These are phyloP conservation scores for Coniochaeta ligniaria DNA, from an alignment of 2,329 filamentous ascomycete genomes.

Conservation along the genomic window DNA sequence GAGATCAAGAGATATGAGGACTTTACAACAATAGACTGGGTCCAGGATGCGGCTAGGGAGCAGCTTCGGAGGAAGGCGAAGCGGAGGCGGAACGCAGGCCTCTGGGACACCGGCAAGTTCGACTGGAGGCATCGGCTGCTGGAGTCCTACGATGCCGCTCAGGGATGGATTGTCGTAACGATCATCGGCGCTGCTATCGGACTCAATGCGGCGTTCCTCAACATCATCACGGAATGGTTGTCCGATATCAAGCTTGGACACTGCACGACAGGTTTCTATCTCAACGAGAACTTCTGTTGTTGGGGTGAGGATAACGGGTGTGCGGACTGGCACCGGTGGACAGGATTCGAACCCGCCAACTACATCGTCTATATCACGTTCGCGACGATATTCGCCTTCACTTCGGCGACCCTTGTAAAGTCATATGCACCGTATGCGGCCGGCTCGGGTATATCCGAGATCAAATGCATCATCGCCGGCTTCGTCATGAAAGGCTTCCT, in stretches of 20 bases:
- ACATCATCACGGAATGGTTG: conserved; percentile 95
- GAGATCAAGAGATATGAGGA: conserved; percentile 99
- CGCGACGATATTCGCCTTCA: conserved; percentile 75
- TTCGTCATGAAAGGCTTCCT: conserved; percentile 99
- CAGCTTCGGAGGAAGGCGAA: conserved; percentile 73
- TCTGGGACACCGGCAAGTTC: conserved; percentile 60
- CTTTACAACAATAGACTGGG: conserved; percentile 98
- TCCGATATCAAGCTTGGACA: conserved; percentile 94
- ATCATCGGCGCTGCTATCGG: conserved; percentile 90
- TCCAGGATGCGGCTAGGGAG: conserved; percentile 91
- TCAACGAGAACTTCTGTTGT: conserved; percentile 97
- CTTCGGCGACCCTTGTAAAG: conserved; percentile 78
- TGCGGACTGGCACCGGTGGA: conserved; percentile 85
- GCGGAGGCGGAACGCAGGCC: conserved; percentile 63
- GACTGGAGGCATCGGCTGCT: conserved; percentile 77
- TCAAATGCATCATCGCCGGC: conserved; percentile 97
- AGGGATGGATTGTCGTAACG: conserved; percentile 96
- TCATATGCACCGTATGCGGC: conserved; percentile 93
- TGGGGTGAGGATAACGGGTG: conserved; percentile 93
- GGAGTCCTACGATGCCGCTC: conserved; percentile 90
- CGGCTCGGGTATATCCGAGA: conserved; percentile 94
- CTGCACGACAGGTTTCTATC: conserved; percentile 90
- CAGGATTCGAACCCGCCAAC: conserved; percentile 67
- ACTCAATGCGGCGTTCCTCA: conserved; percentile 84
- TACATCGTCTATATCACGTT: conserved; percentile 86